Base-by-base conservation (phyloP, 306 rosid species). In the Vigna trinervia region DNA sequence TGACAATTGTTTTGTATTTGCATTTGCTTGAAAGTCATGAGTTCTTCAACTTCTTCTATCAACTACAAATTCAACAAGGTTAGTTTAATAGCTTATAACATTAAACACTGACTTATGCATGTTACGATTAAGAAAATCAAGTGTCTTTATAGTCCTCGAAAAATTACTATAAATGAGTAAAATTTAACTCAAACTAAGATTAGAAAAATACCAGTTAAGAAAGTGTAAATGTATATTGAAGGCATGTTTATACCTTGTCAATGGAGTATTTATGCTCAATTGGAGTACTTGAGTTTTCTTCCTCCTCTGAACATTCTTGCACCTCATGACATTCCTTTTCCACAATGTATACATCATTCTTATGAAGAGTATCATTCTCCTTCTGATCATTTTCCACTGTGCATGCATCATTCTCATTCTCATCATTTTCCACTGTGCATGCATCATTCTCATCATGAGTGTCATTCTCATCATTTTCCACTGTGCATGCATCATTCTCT, bases 21-120 rank as follows among this genome's bases (percentile, higher is more conserved):
- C 45, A 71, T 77, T 74, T 71, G 19, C 58, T 79, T 84, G 47
- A 80, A 88, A 78, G 65, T 69, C 66, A 60, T 79, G 2, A 86
- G 78, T 82, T 89, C 94, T 72, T 81, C 83, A 43, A 84, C 81
- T 80, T 86, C 92, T 81, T 84, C 85, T 71, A 71, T 61, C 77
- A 85, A 79, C 97, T 90, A 58, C 80, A 76, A 32, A 79, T 14
- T 34, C 20, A 48, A 0, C 20, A 38, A 34, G 2, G 48, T 81
- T 74, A 85, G 56, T 45, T 52, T 0, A 12, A 52, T 39, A 67
- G 23, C 1, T 50, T 46, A 68, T 26, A 8, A 7, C 5, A 48
- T 34, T 64, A 47, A 74, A 61, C 0, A 14, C 7, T 10, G 34
- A 2, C 8, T 57, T 57, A 22, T 9, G 11, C 32, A 20, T 50